A percentile compares a stretch with the other conserved stretches of the same genome.
Evolutionary conservation across 2,329 filamentous ascomycete species (phyloP).

Genomic region (Delphinella strobiligena): DNA sequence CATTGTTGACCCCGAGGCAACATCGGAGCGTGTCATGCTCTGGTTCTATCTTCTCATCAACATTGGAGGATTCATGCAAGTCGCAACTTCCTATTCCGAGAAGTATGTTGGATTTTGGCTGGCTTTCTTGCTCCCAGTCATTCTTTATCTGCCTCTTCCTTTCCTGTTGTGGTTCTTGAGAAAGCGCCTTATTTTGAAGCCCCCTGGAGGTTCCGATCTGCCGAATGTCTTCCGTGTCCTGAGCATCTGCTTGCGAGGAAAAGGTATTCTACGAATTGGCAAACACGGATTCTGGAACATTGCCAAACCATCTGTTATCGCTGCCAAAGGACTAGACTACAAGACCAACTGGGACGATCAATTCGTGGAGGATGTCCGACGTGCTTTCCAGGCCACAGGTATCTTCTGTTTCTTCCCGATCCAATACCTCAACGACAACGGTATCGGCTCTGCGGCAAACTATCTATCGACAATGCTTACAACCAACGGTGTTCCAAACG

Average conservation of each 20-base stretch:
- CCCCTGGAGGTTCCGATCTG: slow-evolving; percentile 15
- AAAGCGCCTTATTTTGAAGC: slow-evolving; percentile 15
- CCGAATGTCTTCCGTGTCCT: slow-evolving; percentile 15
- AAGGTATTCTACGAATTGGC: slow-evolving; percentile 12
- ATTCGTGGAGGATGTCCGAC: slow-evolving; percentile 60
- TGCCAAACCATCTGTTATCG: slow-evolving; percentile 17
- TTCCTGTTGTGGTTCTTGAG: slow-evolving; percentile 16
- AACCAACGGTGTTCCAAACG: slow-evolving; percentile 30
- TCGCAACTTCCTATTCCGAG: slow-evolving; percentile 58
- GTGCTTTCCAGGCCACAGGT: slow-evolving; percentile 51
- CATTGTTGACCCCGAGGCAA: slow-evolving; percentile 34
- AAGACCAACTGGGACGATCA: slow-evolving; percentile 47
- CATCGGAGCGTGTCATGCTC: slow-evolving; percentile 36
- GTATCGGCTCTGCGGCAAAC: slow-evolving; percentile 14
- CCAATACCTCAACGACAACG: slow-evolving; percentile 26
- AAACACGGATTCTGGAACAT: slow-evolving; percentile 14
- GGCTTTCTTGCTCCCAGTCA: slow-evolving; percentile 48
- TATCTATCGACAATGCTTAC: slow-evolving; percentile 17
- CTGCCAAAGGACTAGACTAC: slow-evolving; percentile 13
- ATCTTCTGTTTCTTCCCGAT: slow-evolving; percentile 46
- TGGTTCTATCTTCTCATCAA: slow-evolving; percentile 64
- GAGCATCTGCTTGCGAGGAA: slow-evolving; percentile 11
- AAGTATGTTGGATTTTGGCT: slow-evolving; percentile 53
- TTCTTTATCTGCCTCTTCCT: slow-evolving; percentile 44
- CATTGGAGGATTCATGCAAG: slow-evolving; percentile 54